Evolutionary conservation across 1,284 basidiomycete species (phyloP), one percentile per base, ranked within the genome.

Genomic region (Apiotrichum laibachii): DNA sequence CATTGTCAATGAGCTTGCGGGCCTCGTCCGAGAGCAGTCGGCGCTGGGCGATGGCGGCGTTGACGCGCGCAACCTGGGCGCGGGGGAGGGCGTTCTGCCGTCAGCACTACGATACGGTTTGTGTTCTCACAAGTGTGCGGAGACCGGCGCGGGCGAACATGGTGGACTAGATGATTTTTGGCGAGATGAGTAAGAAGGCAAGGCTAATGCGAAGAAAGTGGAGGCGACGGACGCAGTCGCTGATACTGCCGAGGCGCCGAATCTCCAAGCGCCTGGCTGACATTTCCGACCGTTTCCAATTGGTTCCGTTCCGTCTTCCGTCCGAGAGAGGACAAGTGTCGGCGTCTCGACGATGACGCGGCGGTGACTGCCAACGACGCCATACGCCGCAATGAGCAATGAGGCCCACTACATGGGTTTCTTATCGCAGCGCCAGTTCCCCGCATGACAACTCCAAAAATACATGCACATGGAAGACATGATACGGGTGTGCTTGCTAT

Each of bases 1-100:
- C 81, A 57, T 71, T 63, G 63, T 82, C 80, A 62, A 83, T 82
- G 63, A 80, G 77, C 63, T 77, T 74, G 50, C 79, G 71, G 16
- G 79, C 79, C 52, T 82, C 76, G 26, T 73, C 73, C 9, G 78
- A 78, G 19, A 83, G 71, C 11, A 69, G 61, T n/a, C 81, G 75
- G 26, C 70, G 64, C 53, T 78, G 71, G 12, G 72, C 65, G 33
- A 77, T 40, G 35, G 70, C 43, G 4, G 55, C 55, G 13, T 70
- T 59, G 10, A 68, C 66, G 56, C 72, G 64, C 26, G 67, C 61
- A 45, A 77, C 67, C 54, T 73, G 74, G 18, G 71, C 42, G 16
- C 67, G 61, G 44, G 77, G 75, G 42, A 76, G 70, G 42, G 76
- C 70, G 61, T 69, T 67, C 75, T 79, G 59, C 55, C 47, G 61